These are phyloP conservation scores for Dictyostelium firmibasis DNA, from an alignment of 78 protist genomes.

Conservation along the genomic window DNA sequence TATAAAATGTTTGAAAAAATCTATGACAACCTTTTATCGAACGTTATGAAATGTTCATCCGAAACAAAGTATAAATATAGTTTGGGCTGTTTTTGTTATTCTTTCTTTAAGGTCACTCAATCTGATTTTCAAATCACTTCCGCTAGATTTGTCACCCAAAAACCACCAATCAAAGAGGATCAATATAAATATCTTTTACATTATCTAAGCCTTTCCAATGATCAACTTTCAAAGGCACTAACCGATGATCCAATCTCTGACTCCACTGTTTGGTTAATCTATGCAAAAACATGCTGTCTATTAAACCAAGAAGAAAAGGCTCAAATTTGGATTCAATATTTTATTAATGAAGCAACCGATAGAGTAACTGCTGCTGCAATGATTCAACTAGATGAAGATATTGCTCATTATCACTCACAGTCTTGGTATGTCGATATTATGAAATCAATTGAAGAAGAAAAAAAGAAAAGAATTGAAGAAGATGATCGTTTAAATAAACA, in stretches of 20 bases:
- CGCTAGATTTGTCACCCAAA: neutral
- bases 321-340: constrained; percentile 65
- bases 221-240: neutral
- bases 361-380: constrained; percentile 17
- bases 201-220: constrained; percentile 3
- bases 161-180: neutral
- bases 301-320: constrained; percentile 60
- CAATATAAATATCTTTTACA: neutral
- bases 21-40: neutral
- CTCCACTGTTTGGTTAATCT: constrained; percentile 33
- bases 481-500: neutral
- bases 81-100: constrained; percentile 38
- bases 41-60: neutral
- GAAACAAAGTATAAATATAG: constrained; percentile 11
- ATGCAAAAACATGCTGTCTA: constrained; percentile 66
- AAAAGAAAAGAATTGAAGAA: constrained; percentile 19
- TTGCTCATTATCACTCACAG: constrained; percentile 5
- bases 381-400: constrained; percentile 17
- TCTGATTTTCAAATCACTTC: neutral
- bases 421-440: constrained; percentile 51
- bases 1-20: neutral
- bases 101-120: constrained; percentile 18
- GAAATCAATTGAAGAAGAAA: constrained; percentile 43
- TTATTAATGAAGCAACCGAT: constrained; percentile 47
- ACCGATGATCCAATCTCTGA: constrained; percentile 13